These are phyloP conservation scores for Dalbergia cultrata DNA, from an alignment of 306 rosid species.

Conservation along the genomic window DNA sequence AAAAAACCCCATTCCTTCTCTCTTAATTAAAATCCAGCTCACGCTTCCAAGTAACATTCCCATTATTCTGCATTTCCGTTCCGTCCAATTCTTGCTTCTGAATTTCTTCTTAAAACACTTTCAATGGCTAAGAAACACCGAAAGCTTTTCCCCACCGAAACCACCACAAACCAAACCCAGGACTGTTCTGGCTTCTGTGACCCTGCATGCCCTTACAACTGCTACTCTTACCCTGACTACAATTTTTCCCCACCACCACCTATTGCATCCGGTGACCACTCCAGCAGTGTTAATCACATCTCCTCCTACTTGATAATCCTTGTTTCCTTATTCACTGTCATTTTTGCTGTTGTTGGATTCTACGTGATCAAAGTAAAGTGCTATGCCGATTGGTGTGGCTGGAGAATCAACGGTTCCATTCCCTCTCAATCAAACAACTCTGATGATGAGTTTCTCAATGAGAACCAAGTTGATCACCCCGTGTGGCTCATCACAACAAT, in stretches of 20 bases:
- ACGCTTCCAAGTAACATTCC: constrained; percentile 38
- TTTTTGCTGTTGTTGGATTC: constrained; percentile 58
- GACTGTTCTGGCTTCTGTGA: constrained; percentile 67
- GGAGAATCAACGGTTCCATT: constrained; percentile 32
- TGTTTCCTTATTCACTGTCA: constrained; percentile 49
- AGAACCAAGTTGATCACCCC: constrained; percentile 68
- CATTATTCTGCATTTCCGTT: constrained; percentile 40
- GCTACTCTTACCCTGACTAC: constrained; percentile 57
- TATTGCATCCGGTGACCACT: constrained; percentile 22
- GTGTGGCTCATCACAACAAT: constrained; percentile 72
- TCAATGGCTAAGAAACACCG: constrained; percentile 63
- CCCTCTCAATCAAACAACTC: constrained; percentile 41
- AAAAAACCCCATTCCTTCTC: constrained; percentile 43
- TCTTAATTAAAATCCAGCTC: constrained; percentile 53
- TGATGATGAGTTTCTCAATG: constrained; percentile 58
- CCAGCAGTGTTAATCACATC: constrained; percentile 41
- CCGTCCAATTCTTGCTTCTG: constrained; percentile 21
- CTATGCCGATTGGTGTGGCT: constrained; percentile 51
- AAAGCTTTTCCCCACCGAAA: constrained; percentile 63
- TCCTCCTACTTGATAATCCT: constrained; percentile 60
- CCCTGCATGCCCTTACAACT: constrained; percentile 60
- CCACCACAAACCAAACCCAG: constrained; percentile 55
- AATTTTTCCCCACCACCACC: constrained; percentile 53
- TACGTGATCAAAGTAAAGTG: constrained; percentile 64
- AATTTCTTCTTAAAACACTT: constrained; percentile 37